These are phyloP conservation scores for Nemania bipapillata DNA, from an alignment of 2,329 filamentous ascomycete species.

Conservation along the genomic window DNA sequence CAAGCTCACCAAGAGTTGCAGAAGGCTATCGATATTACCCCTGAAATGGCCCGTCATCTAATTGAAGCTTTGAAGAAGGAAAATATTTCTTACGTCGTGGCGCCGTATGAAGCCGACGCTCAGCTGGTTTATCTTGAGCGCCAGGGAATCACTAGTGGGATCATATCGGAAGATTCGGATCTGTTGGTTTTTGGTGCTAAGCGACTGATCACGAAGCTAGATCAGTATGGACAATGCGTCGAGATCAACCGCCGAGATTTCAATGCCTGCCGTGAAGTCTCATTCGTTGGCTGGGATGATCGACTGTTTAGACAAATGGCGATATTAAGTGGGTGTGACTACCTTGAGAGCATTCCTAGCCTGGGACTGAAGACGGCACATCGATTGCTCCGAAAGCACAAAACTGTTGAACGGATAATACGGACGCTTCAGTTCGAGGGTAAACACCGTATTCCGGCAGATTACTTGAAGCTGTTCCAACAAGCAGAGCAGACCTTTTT, in stretches of 20 bases:
- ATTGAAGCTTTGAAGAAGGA: constrained; percentile 90
- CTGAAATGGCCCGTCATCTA: constrained; percentile 89
- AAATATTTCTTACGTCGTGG: constrained; percentile 86
- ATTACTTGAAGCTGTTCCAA: constrained; percentile 82
- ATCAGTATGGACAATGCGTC: constrained; percentile 91
- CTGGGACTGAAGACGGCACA: constrained; percentile 95
- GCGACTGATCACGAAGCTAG: constrained; percentile 89
- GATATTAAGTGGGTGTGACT: constrained; percentile 96
- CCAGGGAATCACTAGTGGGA: constrained; percentile 83
- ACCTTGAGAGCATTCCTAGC: constrained; percentile 83
- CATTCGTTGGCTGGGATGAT: constrained; percentile 90
- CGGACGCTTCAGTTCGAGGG: constrained; percentile 89
- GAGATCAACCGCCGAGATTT: constrained; percentile 93
- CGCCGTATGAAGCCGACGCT: constrained; percentile 97
- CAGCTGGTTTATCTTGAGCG: constrained; percentile 94
- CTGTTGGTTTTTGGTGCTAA: constrained; percentile 94
- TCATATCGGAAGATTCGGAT: constrained; percentile 96
- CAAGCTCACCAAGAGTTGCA: constrained; percentile 89
- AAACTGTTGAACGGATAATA: constrained; percentile 83
- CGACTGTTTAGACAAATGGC: constrained; percentile 93
- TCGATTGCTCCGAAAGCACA: constrained; percentile 88
- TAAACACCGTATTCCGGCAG: constrained; percentile 80
- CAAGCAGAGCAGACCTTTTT: constrained; percentile 93
- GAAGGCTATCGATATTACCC: constrained; percentile 94
- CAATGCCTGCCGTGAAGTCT: constrained; percentile 86